Percentiles rank a stretch among this genome's conserved stretches.
These are phyloP conservation scores for Chaetomium tenue DNA, from an alignment of 495 filamentous ascomycete genomes.

Conservation along the genomic window DNA sequence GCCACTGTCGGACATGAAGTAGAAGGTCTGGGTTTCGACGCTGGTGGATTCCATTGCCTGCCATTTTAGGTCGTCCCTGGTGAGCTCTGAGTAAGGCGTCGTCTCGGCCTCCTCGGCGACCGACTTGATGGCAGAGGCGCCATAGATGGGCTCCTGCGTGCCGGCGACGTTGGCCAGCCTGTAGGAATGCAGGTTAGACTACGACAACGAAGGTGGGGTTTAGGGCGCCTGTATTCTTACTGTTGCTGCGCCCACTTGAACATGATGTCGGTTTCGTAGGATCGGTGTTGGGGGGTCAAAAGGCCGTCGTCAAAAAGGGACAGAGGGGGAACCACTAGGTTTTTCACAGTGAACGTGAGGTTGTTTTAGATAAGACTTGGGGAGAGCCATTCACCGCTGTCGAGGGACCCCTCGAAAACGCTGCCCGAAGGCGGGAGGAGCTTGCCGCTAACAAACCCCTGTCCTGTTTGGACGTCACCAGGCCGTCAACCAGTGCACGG, in stretches of 20 bases:
- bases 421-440: constrained; percentile 12
- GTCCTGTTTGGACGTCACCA: constrained; percentile 22
- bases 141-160: constrained; percentile 95
- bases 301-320: constrained; percentile 6
- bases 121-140: constrained; percentile 80
- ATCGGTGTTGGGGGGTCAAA: constrained; percentile 23
- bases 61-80: constrained; percentile 80
- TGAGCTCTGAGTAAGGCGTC: constrained; percentile 76
- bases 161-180: constrained; percentile 90
- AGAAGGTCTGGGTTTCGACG: constrained; percentile 97
- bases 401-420: constrained; percentile 26
- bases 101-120: constrained; percentile 77
- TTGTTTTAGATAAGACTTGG: constrained; percentile 11
- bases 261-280: constrained; percentile 35
- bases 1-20: constrained; percentile 77
- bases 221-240: constrained; percentile 31
- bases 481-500: constrained; percentile 1
- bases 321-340: constrained; percentile 5
- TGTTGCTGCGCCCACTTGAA: constrained; percentile 53
- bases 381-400: constrained; percentile 31
- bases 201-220: constrained; percentile 23
- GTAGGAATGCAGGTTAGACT: constrained; percentile 20
- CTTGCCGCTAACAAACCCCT: constrained; percentile 14
- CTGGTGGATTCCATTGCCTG: constrained; percentile 72
- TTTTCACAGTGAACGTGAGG: constrained; percentile 15